phyloP scores from a whole-genome alignment of 768 basidiomycete genomes.

The Xanthoconium stramineum region DNA sequence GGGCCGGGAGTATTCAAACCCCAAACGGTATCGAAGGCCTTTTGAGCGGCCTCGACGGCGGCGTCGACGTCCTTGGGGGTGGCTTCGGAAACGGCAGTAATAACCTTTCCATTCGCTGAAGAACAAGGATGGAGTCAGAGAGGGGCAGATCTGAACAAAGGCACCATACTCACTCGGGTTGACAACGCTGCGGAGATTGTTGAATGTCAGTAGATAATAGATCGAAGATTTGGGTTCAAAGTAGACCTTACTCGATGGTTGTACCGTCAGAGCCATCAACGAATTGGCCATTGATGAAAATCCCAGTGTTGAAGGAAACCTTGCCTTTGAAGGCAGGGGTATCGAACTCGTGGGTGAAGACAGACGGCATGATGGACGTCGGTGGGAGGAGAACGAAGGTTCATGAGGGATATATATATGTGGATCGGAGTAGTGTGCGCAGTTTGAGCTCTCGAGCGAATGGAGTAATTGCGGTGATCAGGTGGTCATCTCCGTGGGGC shows the following conservation, averaged over 20 bases:
- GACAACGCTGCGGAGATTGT: constrained; percentile 41
- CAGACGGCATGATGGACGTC: constrained; percentile 36
- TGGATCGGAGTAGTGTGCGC: constrained; percentile 7
- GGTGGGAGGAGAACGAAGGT: background rate
- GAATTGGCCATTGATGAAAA: constrained; percentile 73
- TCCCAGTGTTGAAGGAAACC: constrained; percentile 54
- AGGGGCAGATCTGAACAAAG: background rate
- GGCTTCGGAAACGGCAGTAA: constrained; percentile 54
- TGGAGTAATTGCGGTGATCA: background rate
- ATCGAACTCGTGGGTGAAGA: constrained; percentile 50
- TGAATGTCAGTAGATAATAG: background rate
- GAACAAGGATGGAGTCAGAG: too few relatives aligned
- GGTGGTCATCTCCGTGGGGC: background rate
- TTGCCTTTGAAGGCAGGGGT: constrained; percentile 57
- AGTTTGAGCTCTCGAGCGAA: background rate
- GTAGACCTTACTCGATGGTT: constrained; percentile 65
- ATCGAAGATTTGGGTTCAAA: background rate
- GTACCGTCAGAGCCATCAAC: constrained; percentile 50
- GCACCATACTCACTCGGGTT: constrained; percentile 45
- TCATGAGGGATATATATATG: constrained; percentile 16
- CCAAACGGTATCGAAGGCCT: constrained; percentile 63
- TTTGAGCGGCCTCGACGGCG: constrained; percentile 68
- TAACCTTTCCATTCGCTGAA: constrained; percentile 60
- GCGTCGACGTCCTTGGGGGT: constrained; percentile 69
- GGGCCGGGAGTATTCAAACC: constrained; percentile 56